phyloP scores from a whole-genome alignment of 129 eudicot genomes.

The Flaveria trinervia region DNA sequence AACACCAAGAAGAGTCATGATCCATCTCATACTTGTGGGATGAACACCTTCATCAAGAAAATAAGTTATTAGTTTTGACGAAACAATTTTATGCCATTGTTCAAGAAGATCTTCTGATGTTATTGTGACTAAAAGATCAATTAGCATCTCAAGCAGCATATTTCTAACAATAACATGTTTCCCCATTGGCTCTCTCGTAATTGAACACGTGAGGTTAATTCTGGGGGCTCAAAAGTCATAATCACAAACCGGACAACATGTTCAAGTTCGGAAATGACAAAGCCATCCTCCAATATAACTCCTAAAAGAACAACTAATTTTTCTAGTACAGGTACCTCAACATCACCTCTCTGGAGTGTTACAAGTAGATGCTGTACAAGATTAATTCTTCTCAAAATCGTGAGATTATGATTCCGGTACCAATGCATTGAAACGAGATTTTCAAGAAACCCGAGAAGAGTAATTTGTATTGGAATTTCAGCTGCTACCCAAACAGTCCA shows the following conservation, averaged over 20 bases:
- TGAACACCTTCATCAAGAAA: slow-evolving; percentile 94
- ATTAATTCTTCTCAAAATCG: slow-evolving; percentile 88
- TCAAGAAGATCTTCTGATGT: slow-evolving; percentile 78
- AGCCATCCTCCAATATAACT: slow-evolving; percentile 91
- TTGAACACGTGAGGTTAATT: slow-evolving; percentile 55
- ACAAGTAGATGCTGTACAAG: slow-evolving; percentile 92
- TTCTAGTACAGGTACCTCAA: slow-evolving; percentile 92
- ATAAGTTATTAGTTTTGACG: slow-evolving; percentile 76
- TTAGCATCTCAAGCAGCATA: slow-evolving; percentile 97
- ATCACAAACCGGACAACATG: slow-evolving; percentile 90
- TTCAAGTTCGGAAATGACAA: slow-evolving; percentile 84
- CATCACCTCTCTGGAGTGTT: slow-evolving; percentile 95
- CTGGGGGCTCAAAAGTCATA: slow-evolving; percentile 96
- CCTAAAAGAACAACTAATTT: slow-evolving; percentile 89
- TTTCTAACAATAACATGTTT: slow-evolving; percentile 96
- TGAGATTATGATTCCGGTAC: slow-evolving; percentile 94
- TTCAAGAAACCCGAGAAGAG: slow-evolving; percentile 88
- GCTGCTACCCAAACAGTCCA: slow-evolving; percentile 99
- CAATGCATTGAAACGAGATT: slow-evolving; percentile 98
- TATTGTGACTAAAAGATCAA: slow-evolving; percentile 88
- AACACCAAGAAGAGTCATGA: slow-evolving; percentile 94
- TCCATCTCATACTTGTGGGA: slow-evolving; percentile 98
- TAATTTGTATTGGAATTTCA: slow-evolving; percentile 77
- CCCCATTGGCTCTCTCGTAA: slow-evolving; percentile 86
- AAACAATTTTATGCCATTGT: slow-evolving; percentile 94